These are phyloP conservation scores for Dictyostelium intermedium DNA, from an alignment of 78 protist species.

Conservation along the genomic window DNA sequence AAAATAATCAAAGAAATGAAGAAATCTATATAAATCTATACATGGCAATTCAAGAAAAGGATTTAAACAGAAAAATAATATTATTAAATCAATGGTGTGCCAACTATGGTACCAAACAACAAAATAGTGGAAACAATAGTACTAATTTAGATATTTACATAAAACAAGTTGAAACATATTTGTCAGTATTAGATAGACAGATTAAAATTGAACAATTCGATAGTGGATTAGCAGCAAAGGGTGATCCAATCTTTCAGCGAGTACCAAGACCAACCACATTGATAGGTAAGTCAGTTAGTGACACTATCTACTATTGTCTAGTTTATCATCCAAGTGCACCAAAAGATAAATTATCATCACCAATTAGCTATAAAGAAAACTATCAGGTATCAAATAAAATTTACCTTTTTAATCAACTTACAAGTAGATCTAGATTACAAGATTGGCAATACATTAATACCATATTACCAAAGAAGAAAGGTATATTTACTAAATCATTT, in stretches of 20 bases:
- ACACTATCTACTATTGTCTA: not conserved
- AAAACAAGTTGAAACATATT: not conserved
- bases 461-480: conserved; percentile 14
- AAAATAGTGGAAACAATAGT: not conserved
- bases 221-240: not conserved
- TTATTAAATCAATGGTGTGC: not conserved
- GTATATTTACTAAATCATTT: not conserved
- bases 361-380: not conserved
- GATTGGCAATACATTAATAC: not conserved
- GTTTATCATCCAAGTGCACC: conserved; percentile 36
- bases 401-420: not conserved
- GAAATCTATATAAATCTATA: conserved; percentile 2
- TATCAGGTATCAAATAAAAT: not conserved
- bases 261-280: not conserved
- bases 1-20: not conserved
- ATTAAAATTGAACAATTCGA: conserved; percentile 30
- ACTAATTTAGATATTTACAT: not conserved
- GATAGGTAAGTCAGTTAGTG: not conserved
- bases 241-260: not conserved
- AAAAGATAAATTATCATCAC: conserved; percentile 13
- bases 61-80: not conserved
- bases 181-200: conserved; percentile 13
- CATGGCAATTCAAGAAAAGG: conserved; percentile 10
- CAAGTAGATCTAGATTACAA: not conserved
- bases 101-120: not conserved